phyloP scores from a whole-genome alignment of 257 asterid genomes.

The Echium plantagineum region DNA sequence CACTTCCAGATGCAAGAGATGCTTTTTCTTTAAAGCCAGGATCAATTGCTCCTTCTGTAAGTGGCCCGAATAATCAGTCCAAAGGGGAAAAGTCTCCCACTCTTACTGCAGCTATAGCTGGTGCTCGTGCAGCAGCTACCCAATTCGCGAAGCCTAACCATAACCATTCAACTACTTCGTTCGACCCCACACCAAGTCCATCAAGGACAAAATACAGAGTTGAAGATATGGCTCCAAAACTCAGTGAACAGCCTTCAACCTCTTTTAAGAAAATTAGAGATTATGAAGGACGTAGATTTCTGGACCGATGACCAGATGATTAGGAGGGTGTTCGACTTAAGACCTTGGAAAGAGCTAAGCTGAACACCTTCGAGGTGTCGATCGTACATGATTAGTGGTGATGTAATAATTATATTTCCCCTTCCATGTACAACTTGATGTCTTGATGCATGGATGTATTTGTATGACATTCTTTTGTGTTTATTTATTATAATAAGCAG shows the following conservation, averaged over 20 bases:
- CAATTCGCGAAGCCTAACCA: slow-evolving; percentile 43
- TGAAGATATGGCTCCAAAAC: not conserved
- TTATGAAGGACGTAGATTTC: not conserved
- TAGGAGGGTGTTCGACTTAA: not conserved
- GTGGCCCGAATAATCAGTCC: slow-evolving; percentile 13
- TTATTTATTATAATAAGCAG: too few species aligned
- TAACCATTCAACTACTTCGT: slow-evolving; percentile 9
- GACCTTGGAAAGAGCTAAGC: not conserved
- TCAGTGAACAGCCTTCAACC: not conserved
- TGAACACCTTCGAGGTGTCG: not conserved
- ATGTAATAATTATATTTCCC: too few species aligned
- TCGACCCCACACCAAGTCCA: slow-evolving; percentile 15
- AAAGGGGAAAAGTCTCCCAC: slow-evolving; percentile 33
- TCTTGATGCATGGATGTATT: not conserved
- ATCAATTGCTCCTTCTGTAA: slow-evolving; percentile 31
- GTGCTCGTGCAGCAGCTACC: slow-evolving; percentile 74
- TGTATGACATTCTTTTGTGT: not conserved
- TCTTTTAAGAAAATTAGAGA: not conserved
- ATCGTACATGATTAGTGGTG: not conserved
- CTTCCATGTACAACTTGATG: not conserved
- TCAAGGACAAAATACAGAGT: slow-evolving; percentile 21
- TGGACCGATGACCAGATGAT: not conserved
- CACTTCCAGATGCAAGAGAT: slow-evolving; percentile 47
- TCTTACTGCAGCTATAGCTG: slow-evolving; percentile 62
- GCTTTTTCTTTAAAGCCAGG: slow-evolving; percentile 57